These are phyloP conservation scores for Solanum rostratum DNA, from an alignment of 257 asterid genomes.

Conservation along the genomic window DNA sequence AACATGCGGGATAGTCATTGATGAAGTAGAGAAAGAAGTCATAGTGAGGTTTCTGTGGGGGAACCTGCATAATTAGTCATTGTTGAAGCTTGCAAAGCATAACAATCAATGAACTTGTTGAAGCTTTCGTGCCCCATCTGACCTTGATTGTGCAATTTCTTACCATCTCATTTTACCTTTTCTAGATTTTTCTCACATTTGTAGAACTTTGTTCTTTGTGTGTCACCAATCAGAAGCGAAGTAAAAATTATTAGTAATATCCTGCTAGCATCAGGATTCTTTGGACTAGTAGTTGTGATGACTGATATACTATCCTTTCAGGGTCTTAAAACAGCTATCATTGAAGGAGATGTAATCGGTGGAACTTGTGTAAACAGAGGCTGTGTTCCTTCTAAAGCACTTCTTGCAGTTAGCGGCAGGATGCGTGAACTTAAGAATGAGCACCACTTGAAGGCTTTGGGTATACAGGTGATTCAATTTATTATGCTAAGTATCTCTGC, in stretches of 20 bases:
- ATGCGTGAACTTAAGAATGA: slow-evolving; percentile 86
- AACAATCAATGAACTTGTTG: neutral
- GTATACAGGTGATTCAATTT: slow-evolving; percentile 58
- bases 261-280: neutral
- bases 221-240: neutral
- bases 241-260: neutral
- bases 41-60: neutral
- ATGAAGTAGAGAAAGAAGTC: neutral
- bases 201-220: neutral
- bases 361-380: slow-evolving; percentile 94
- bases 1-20: neutral
- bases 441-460: slow-evolving; percentile 76
- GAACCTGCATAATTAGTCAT: neutral
- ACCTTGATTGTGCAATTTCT: neutral
- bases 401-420: slow-evolving; percentile 81
- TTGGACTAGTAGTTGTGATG: neutral
- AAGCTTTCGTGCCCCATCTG: neutral
- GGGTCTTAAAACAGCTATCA: slow-evolving; percentile 87
- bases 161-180: neutral
- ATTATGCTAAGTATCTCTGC: neutral
- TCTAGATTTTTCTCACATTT: neutral
- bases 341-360: slow-evolving; percentile 86
- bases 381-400: slow-evolving; percentile 89
- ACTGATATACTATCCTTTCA: slow-evolving; percentile 1
- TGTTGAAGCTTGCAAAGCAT: neutral